phyloP scores from a whole-genome alignment of 768 basidiomycete genomes.

The Psilocybe cubensis region DNA sequence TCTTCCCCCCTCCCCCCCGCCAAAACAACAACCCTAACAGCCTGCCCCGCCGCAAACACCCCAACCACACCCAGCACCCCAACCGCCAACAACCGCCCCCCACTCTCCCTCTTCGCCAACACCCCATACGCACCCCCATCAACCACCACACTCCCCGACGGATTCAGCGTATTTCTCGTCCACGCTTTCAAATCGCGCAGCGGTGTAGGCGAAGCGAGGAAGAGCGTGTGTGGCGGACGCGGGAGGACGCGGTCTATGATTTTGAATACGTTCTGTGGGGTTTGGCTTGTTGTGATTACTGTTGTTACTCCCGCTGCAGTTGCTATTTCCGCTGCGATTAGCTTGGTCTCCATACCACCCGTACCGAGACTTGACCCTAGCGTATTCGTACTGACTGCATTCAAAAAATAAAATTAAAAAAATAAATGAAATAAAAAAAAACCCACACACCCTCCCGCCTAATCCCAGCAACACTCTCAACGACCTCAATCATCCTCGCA shows the following conservation, averaged over 20 bases:
- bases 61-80: conserved; percentile 90
- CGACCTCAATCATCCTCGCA: conserved; percentile 81
- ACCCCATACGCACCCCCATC: conserved; percentile 90
- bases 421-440: neutral
- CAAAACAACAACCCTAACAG: conserved; percentile 78
- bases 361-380: conserved; percentile 94
- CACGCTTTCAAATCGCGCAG: conserved; percentile 90
- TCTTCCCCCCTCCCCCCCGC: too few species aligned
- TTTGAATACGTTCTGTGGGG: conserved; percentile 70
- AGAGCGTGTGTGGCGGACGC: conserved; percentile 87
- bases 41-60: conserved; percentile 92
- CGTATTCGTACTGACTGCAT: conserved; percentile 88
- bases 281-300: conserved; percentile 84
- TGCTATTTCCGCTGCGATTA: conserved; percentile 97
- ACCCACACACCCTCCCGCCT: conserved; percentile 80
- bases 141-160: conserved; percentile 87
- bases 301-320: conserved; percentile 95
- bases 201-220: conserved; percentile 73
- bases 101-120: conserved; percentile 82
- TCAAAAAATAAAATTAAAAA: neutral
- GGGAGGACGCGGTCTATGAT: conserved; percentile 61
- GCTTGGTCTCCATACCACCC: conserved; percentile 99
- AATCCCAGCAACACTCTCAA: conserved; percentile 82
- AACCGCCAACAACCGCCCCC: conserved; percentile 88
- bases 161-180: conserved; percentile 94